Conservation (phyloP, 1,139 yeast species). For the Candida neerlandica region DNA sequence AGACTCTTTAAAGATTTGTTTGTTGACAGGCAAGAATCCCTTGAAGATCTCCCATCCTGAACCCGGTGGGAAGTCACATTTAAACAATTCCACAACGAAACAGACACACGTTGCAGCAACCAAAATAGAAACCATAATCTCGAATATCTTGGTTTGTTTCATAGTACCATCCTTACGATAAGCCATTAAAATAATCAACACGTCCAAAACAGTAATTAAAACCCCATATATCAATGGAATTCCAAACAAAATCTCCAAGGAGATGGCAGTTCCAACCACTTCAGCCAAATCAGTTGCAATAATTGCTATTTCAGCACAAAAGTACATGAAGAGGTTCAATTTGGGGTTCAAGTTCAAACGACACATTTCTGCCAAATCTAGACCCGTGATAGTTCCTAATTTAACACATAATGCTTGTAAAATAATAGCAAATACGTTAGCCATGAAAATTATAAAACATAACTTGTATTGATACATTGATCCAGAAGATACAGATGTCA, state of each 20-base stretch:
- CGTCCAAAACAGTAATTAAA: constrained; percentile 70
- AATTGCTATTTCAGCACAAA: constrained; percentile 72
- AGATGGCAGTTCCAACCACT: constrained; percentile 79
- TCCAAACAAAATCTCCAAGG: constrained; percentile 67
- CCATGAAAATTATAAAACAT: constrained; percentile 61
- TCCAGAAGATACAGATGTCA: constrained; percentile 79
- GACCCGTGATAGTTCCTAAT: constrained; percentile 76
- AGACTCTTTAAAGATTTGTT: constrained; percentile 51
- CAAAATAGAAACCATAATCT: constrained; percentile 60
- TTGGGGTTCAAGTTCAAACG: constrained; percentile 60
- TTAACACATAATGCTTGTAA: constrained; percentile 73
- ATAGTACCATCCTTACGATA: constrained; percentile 72
- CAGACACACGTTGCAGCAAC: constrained; percentile 69
- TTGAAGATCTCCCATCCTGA: constrained; percentile 40
- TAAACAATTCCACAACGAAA: constrained; percentile 61
- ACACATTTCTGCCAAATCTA: constrained; percentile 78
- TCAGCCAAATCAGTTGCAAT: constrained; percentile 83
- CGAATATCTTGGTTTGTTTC: constrained; percentile 67
- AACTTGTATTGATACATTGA: constrained; percentile 69
- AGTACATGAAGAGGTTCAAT: constrained; percentile 58
- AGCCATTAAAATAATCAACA: constrained; percentile 64
- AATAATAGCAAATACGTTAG: constrained; percentile 72
- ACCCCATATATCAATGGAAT: constrained; percentile 71
- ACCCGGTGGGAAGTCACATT: constrained; percentile 46
- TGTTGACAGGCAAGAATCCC: constrained; percentile 62